phyloP scores from a whole-genome alignment of 164 flowering plant species.

The Aristolochia californica region DNA sequence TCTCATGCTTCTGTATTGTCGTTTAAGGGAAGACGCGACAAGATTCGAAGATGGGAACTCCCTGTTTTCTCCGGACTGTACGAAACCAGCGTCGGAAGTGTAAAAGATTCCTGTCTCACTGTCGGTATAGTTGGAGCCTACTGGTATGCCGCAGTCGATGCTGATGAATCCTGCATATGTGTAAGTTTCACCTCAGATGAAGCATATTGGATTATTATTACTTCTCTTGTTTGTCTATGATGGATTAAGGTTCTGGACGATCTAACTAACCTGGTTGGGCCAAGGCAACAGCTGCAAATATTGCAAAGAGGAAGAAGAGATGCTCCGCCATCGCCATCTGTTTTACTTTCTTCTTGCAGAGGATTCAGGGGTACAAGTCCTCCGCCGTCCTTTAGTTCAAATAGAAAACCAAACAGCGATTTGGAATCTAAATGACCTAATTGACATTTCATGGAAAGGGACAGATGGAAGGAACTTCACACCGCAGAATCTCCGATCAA shows the following conservation, averaged over 20 bases:
- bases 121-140: conserved; percentile 1
- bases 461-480: too few relatives aligned
- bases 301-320: too few relatives aligned
- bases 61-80: too few relatives aligned
- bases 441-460: too few relatives aligned
- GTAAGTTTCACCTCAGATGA: too few relatives aligned
- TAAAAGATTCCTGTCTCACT: background rate
- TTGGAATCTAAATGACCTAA: background rate
- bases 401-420: background rate
- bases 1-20: too few relatives aligned
- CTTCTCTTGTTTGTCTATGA: conserved; percentile 1
- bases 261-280: background rate
- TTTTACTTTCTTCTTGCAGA: too few relatives aligned
- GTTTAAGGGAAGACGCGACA: too few relatives aligned
- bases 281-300: background rate
- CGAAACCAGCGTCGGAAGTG: too few relatives aligned
- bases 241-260: background rate
- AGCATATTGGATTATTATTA: background rate
- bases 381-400: background rate
- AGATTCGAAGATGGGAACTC: too few relatives aligned
- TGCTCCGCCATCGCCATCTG: background rate
- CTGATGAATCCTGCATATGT: conserved; percentile 6
- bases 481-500: too few relatives aligned
- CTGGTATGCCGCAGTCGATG: conserved; percentile 4
- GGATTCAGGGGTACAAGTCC: background rate